Base-by-base conservation (phyloP, 495 filamentous ascomycete genomes). In the Umbilicaria muhlenbergii region DNA sequence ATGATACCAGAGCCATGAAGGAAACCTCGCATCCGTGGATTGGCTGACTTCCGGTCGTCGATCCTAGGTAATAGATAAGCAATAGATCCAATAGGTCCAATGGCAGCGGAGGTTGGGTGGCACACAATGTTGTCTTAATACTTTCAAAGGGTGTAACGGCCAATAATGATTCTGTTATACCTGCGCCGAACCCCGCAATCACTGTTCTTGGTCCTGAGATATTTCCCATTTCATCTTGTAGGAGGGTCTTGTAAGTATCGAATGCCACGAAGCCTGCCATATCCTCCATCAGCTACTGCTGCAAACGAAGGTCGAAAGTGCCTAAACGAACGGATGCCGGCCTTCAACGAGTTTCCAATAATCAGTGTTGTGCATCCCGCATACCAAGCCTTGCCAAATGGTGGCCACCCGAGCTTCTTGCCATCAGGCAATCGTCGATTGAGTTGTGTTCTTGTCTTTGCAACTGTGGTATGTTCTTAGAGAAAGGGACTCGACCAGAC, bases 91-190 rank as follows among this genome's bases (percentile, higher is more conserved):
- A 8, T 34, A 17, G n/a, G 16, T 14, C 3, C 17, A 14, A 33
- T 3, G 17, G n/a, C 19, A 34, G 35, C 10, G 11, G 36, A 35
- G 14, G 15, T 21, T 15, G 11, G 8, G 38, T 17, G 16, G 57
- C 70, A 35, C 51, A 86, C 80, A 95, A 58, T 50, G 85, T 86
- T 28, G 91, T 98, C 66, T 98, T 98, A 59, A 98, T 95, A 58
- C 83, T 91, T 64, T 98, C 91, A 52, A 94, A 95, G 0, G 91
- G 91, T 3, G 91, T 98, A 32, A 98, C 91, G 7, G 91, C 91
- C 1, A 98, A 61, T 19, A 96, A 62, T 2, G 86, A 93, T 63
- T 98, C 91, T 0, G 86, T 96, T 47, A 91, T 81, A 14, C 91
- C 91, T 18, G 91, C 91, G 42, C 89, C 86, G 59, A 98, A 93